Conservation (phyloP, 768 basidiomycete genomes). For the Trametes coccinea region DNA sequence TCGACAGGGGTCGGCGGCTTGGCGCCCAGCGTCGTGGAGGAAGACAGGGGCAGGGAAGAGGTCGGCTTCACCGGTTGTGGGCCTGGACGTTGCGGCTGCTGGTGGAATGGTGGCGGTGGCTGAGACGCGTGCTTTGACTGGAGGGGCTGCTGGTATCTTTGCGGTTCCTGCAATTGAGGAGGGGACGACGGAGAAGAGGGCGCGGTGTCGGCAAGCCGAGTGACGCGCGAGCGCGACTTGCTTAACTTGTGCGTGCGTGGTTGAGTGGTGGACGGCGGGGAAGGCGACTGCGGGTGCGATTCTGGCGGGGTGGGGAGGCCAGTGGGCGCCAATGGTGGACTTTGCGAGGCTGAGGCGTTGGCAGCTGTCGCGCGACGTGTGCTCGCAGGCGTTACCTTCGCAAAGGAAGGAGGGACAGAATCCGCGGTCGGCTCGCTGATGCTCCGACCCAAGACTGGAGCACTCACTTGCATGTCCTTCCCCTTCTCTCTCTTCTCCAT, state of each 20-base stretch:
- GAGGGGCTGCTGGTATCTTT: neutral
- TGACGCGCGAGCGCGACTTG: slow-evolving; percentile 23
- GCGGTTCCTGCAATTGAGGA: neutral
- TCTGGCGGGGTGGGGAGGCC: slow-evolving; percentile 21
- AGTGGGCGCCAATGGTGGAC: neutral
- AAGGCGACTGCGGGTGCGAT: neutral
- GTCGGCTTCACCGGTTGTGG: neutral
- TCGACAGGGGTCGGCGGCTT: slow-evolving; percentile 23
- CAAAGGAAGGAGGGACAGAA: neutral
- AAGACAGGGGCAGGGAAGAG: neutral
- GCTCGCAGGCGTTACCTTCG: neutral
- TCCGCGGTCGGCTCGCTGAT: slow-evolving; percentile 1
- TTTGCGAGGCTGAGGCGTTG: slow-evolving; percentile 1
- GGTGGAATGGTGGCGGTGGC: slow-evolving; percentile 1
- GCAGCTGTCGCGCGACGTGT: slow-evolving; percentile 1
- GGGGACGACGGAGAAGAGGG: neutral
- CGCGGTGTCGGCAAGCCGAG: slow-evolving; percentile 3
- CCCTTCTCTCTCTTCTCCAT: neutral
- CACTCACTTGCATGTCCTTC: neutral
- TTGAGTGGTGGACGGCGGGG: too few relatives aligned
- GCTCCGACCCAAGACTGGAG: neutral
- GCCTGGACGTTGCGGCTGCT: neutral
- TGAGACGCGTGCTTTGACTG: neutral
- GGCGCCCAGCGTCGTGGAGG: slow-evolving; percentile 9
- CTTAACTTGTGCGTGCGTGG: slow-evolving; percentile 22